phyloP scores from a whole-genome alignment of 2,329 filamentous ascomycete genomes.

The Leptographium galeiforme region DNA sequence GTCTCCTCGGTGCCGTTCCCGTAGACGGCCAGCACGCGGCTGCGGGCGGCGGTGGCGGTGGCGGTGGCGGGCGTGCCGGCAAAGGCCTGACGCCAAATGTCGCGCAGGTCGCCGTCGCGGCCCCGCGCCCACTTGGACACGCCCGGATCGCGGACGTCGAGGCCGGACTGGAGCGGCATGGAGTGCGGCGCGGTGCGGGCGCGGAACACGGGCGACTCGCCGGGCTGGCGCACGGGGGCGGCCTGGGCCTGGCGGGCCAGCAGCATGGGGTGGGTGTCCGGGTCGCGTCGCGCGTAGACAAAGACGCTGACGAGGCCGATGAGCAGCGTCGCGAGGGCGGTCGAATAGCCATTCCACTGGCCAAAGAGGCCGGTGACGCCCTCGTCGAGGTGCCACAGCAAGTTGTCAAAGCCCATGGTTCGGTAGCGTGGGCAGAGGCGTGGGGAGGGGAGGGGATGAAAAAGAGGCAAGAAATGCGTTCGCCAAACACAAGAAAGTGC shows the following conservation, averaged over 20 bases:
- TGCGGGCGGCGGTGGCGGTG: conserved; percentile 26
- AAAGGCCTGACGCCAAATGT: conserved; percentile 71
- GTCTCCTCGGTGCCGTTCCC: conserved; percentile 67
- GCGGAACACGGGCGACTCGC: conserved; percentile 75
- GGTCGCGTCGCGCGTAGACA: conserved; percentile 58
- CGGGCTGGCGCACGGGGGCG: conserved; percentile 66
- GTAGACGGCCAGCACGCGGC: conserved; percentile 64
- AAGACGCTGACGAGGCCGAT: conserved; percentile 56
- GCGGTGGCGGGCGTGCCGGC: conserved; percentile 45
- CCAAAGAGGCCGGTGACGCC: conserved; percentile 54
- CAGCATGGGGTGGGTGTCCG: conserved; percentile 84
- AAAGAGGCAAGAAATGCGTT: neutral
- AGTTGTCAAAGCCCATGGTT: conserved; percentile 35
- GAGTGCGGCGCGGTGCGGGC: conserved; percentile 77
- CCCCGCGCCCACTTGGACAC: conserved; percentile 73
- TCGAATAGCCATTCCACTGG: conserved; percentile 75
- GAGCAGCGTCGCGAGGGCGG: conserved; percentile 53
- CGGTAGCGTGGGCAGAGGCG: too few relatives aligned
- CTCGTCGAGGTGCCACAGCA: conserved; percentile 58
- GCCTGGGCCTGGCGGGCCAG: conserved; percentile 72
- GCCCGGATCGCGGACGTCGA: conserved; percentile 70
- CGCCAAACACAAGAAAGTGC: too few relatives aligned
- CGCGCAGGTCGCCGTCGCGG: conserved; percentile 76
- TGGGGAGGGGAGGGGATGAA: neutral
- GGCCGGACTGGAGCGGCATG: conserved; percentile 61